phyloP scores from a whole-genome alignment of 2,329 filamentous ascomycete genomes.

The Colletotrichum phormii region DNA sequence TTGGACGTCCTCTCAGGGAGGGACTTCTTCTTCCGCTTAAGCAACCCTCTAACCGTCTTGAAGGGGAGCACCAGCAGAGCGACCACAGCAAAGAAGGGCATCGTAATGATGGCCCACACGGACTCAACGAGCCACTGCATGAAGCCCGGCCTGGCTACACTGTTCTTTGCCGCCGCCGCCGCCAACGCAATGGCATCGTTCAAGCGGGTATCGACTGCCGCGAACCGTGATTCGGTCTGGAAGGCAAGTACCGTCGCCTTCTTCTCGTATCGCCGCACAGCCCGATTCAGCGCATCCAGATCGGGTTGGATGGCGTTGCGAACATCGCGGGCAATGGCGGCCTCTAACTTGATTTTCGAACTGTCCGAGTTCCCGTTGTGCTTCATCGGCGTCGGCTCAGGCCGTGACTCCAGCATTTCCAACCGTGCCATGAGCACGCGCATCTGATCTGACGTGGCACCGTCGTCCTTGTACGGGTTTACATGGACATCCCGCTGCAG shows the following conservation, averaged over 20 bases:
- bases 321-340: constrained; percentile 66
- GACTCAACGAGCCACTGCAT: constrained; percentile 52
- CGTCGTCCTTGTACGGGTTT: constrained; percentile 57
- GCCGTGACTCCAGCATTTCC: constrained; percentile 74
- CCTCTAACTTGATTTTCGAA: constrained; percentile 52
- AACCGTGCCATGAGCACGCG: constrained; percentile 73
- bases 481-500: constrained; percentile 79
- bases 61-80: constrained; percentile 57
- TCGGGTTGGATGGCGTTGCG: constrained; percentile 79
- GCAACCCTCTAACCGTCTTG: constrained; percentile 49
- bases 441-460: constrained; percentile 51
- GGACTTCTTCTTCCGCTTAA: constrained; percentile 48
- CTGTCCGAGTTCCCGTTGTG: constrained; percentile 48
- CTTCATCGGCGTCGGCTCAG: constrained; percentile 46
- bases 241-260: constrained; percentile 80
- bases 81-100: constrained; percentile 56
- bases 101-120: constrained; percentile 47
- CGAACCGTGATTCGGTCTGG: constrained; percentile 81
- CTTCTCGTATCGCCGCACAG: constrained; percentile 92
- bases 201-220: constrained; percentile 76
- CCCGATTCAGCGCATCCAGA: constrained; percentile 87
- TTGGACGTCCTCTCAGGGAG: constrained; percentile 40
- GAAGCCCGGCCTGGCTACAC: constrained; percentile 50
- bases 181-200: constrained; percentile 86
- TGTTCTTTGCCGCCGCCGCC: constrained; percentile 74